Base-by-base conservation (phyloP, 306 rosid species). In the Pyrus bretschneideri region DNA sequence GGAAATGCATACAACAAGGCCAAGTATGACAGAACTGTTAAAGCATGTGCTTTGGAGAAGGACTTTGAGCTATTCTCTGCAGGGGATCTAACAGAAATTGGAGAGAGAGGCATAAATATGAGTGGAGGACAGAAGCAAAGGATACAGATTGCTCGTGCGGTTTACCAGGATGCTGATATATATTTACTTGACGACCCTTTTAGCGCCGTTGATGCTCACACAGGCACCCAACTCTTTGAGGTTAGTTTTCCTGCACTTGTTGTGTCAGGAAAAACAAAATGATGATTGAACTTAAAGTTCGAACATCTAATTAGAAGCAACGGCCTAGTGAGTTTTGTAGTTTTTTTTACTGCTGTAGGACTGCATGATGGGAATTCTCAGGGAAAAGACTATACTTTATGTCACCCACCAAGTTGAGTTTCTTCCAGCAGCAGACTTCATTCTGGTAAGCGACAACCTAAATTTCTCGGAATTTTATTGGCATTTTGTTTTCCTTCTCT, bases 51-150 rank as follows among this genome's bases (percentile, higher is more conserved):
- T 54, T 81, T 95, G 87, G 62, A 70, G 63, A 95, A 95, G 83
- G 98, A 95, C 83, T 89, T 90, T 72, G 97, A 92, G 87, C 83
- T 92, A 54, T 95, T 95, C 80, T 87, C 96, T 1, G 67, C 78
- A 65, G 97, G 97, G n/a, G 98, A 95, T 67, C 70, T 87, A 31
- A 95, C 98, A 11, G 97, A 90, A 80, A 95, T 92, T 62, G 98
- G 98, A 63, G 98, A 95, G 74, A 87, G 98, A 83, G 98, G 98
- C 75, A 92, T 95, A 73, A 95, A 95, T 75, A 89, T 95, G 97
- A 95, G 98, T 82, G 98, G 98, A 31, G 98, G 98, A 22, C 98
- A 94, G 82, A 94, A 94, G 84, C 98, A 94, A 75, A 90, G 98
- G 87, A 90, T 94, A 70, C 97, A 95, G 74, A 89, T 95, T 42